Conservation (phyloP, 192 early-diverging fungal genomes). For the Coemansia sp. region DNA sequence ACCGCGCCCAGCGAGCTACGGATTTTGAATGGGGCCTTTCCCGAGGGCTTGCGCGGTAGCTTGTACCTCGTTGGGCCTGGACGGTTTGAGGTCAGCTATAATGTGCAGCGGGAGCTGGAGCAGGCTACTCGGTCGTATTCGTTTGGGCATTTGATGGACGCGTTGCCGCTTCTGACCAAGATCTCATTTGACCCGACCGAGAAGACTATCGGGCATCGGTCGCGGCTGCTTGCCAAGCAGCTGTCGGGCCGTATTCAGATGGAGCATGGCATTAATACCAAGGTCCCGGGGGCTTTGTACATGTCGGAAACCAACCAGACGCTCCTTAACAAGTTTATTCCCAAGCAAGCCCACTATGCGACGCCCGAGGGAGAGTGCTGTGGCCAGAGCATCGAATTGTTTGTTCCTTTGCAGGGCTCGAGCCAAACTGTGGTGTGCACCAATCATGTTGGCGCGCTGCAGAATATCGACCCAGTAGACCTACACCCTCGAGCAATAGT, state of each 20-base stretch:
- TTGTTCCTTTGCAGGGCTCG: conserved; percentile 61
- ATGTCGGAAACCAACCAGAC: conserved; percentile 69
- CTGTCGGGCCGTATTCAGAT: conserved; percentile 62
- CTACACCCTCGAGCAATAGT: conserved; percentile 61
- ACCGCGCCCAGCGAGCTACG: conserved; percentile 42
- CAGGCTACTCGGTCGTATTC: conserved; percentile 64
- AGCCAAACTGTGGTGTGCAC: conserved; percentile 65
- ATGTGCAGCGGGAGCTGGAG: conserved; percentile 61
- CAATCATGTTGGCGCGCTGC: conserved; percentile 67
- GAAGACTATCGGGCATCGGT: conserved; percentile 60
- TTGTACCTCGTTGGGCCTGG: conserved; percentile 68
- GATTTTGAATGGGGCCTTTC: conserved; percentile 58
- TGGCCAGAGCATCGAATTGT: conserved; percentile 57
- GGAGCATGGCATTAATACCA: conserved; percentile 68
- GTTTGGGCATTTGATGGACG: conserved; percentile 73
- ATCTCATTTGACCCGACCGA: conserved; percentile 61
- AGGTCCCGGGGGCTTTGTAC: conserved; percentile 65
- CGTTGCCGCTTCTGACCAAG: conserved; percentile 67
- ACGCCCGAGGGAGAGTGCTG: conserved; percentile 70
- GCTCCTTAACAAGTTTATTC: conserved; percentile 61
- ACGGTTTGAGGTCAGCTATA: conserved; percentile 64
- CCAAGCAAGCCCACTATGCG: conserved; percentile 54
- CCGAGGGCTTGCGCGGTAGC: conserved; percentile 65
- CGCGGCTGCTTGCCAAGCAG: conserved; percentile 63
- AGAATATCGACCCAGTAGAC: conserved; percentile 66